Conservation (phyloP, 371 early-diverging fungal genomes). For the Umbelopsis sp. region DNA sequence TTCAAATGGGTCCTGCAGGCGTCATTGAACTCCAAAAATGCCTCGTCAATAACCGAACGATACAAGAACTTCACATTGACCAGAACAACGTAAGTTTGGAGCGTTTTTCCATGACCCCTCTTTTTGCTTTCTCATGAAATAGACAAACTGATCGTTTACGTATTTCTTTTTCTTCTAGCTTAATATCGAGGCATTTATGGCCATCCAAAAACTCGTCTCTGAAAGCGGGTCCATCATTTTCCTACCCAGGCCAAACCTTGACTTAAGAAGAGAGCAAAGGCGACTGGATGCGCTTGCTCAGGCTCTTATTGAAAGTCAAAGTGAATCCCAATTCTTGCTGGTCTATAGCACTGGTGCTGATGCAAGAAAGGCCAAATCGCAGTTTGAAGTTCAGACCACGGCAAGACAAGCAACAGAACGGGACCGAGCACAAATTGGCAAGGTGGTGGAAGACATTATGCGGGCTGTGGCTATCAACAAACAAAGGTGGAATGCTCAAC, state of each 20-base stretch:
- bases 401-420: conserved; percentile 34
- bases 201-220: conserved; percentile 28
- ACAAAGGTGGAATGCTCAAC: conserved; percentile 27
- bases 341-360: conserved; percentile 37
- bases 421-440: conserved; percentile 25
- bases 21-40: conserved; percentile 33
- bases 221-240: conserved; percentile 28
- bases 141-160: not conserved
- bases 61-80: conserved; percentile 37
- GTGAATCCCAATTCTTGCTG: conserved; percentile 45
- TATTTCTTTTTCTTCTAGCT: conserved; percentile 25
- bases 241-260: conserved; percentile 34
- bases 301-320: conserved; percentile 33
- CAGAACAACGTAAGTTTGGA: conserved; percentile 37
- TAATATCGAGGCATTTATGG: conserved; percentile 39
- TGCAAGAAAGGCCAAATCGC: conserved; percentile 29
- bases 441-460: conserved; percentile 33
- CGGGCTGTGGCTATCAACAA: conserved; percentile 30
- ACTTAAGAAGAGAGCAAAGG: conserved; percentile 35
- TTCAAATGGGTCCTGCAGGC: conserved; percentile 37
- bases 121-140: not conserved
- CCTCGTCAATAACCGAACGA: conserved; percentile 28
- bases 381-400: conserved; percentile 35
- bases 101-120: not conserved
- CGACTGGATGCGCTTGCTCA: conserved; percentile 28